Percentiles rank a stretch among this genome's conserved stretches.
phyloP scores from a whole-genome alignment of 73 alveolate species.

The Stentor coeruleus region DNA sequence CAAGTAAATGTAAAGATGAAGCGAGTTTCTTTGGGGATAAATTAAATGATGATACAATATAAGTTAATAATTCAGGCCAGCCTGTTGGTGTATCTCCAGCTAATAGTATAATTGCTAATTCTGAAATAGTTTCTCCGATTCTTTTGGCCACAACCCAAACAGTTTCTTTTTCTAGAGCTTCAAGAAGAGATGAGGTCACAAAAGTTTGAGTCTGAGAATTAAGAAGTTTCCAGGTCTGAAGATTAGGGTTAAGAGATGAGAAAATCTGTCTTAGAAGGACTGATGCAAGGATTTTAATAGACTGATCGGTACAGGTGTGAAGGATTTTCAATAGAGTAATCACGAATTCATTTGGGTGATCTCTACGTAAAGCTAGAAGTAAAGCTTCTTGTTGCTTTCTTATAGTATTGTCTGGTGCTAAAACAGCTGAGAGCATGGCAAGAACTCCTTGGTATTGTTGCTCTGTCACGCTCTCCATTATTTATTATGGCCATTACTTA shows the following conservation, averaged over 20 bases:
- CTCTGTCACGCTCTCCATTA: constrained; percentile 25
- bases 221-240: constrained; percentile 58
- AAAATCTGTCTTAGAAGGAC: constrained; percentile 28
- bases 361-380: constrained; percentile 44
- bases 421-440: constrained; percentile 44
- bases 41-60: constrained; percentile 45
- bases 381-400: constrained; percentile 60
- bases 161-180: constrained; percentile 37
- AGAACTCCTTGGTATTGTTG: constrained; percentile 33
- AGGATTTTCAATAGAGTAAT: constrained; percentile 41
- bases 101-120: constrained; percentile 55
- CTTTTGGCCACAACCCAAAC: constrained; percentile 45
- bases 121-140: constrained; percentile 70
- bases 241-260: constrained; percentile 56
- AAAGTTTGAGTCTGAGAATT: constrained; percentile 45
- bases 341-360: constrained; percentile 59
- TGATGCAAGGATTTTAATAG: constrained; percentile 6
- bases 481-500: neutral
- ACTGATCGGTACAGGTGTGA: constrained; percentile 34
- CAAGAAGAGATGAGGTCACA: constrained; percentile 43
- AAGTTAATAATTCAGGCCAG: constrained; percentile 36
- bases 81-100: constrained; percentile 37
- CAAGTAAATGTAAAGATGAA: neutral
- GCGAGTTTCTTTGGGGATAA: constrained; percentile 26
- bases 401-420: constrained; percentile 50